Percentiles rank a stretch among this genome's conserved stretches.
Evolutionary conservation across 371 early-diverging fungal species (phyloP).

Genomic region (Mortierella polycephala): DNA sequence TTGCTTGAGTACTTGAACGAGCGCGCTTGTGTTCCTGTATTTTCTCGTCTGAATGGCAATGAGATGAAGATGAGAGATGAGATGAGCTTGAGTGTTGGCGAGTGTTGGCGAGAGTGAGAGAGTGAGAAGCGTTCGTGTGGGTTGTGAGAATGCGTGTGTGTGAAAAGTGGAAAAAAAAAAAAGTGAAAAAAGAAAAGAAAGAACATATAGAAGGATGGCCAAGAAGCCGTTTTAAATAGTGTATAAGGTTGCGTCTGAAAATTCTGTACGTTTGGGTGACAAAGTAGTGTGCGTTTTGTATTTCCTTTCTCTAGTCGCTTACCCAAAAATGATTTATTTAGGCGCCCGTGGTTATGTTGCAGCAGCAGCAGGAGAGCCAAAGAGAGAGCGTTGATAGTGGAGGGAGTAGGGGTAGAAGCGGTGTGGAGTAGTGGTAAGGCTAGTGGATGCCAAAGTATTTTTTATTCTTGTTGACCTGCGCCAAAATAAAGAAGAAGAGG

Average conservation of each 20-base stretch:
- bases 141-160: not conserved
- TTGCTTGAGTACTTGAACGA: too few relatives aligned
- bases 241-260: not conserved
- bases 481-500: too few relatives aligned
- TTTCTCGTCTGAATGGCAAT: too few relatives aligned
- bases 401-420: too few relatives aligned
- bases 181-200: slow-evolving; percentile 1
- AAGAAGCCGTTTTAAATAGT: not conserved
- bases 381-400: too few relatives aligned
- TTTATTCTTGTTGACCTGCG: too few relatives aligned
- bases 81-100: slow-evolving; percentile 5
- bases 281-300: not conserved
- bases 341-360: not conserved
- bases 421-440: too few relatives aligned
- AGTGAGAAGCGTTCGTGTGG: not conserved
- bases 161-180: slow-evolving; percentile 1
- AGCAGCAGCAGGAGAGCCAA: not conserved
- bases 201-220: not conserved
- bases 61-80: not conserved
- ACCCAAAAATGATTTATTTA: not conserved
- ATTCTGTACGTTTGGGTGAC: not conserved
- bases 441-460: too few relatives aligned
- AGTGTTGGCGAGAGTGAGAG: slow-evolving; percentile 4
- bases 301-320: not conserved
- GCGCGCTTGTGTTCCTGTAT: too few relatives aligned